These are phyloP conservation scores for Peronospora belbahrii DNA, from an alignment of 352 stramenopile genomes.

Conservation along the genomic window DNA sequence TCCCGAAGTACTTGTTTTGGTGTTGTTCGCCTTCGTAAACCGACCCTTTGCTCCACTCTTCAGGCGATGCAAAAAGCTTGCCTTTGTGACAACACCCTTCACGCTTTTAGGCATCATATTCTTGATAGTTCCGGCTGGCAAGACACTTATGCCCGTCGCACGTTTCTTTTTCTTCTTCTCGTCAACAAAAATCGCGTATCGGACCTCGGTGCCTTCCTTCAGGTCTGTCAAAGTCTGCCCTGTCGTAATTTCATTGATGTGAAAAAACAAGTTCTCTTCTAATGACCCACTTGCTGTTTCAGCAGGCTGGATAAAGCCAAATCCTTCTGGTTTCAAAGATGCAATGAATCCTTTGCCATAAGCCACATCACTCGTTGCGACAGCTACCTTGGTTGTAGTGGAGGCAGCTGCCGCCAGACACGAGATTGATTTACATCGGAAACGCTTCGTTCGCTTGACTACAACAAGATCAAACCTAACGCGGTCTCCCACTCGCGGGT, in stretches of 20 bases:
- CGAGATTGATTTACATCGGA: conserved; percentile 44
- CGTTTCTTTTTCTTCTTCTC: conserved; percentile 76
- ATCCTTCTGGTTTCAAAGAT: conserved; percentile 55
- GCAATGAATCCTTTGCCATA: conserved; percentile 56
- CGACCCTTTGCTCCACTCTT: conserved; percentile 29
- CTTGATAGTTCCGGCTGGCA: conserved; percentile 58
- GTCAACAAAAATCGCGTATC: conserved; percentile 45
- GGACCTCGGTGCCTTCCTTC: conserved; percentile 66
- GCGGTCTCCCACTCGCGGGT: conserved; percentile 49
- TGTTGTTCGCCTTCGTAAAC: conserved; percentile 32
- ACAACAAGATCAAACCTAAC: conserved; percentile 54
- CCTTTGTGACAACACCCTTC: conserved; percentile 50
- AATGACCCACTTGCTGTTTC: conserved; percentile 23
- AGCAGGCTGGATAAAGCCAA: conserved; percentile 68
- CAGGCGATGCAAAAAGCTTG: conserved; percentile 49
- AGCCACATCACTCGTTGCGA: conserved; percentile 9
- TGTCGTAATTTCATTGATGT: conserved; percentile 61
- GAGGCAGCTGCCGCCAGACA: conserved; percentile 29
- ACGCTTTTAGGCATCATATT: conserved; percentile 26
- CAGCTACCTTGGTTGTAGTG: conserved; percentile 10
- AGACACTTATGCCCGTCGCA: conserved; percentile 36
- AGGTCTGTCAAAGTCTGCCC: conserved; percentile 45
- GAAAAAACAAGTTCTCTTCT: conserved; percentile 72
- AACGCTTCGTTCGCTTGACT: conserved; percentile 59
- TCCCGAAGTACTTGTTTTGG: conserved; percentile 43